Evolutionary conservation across 2,329 filamentous ascomycete species (phyloP), one percentile per base, ranked within the genome.

Genomic region (Hortaea sp.): DNA sequence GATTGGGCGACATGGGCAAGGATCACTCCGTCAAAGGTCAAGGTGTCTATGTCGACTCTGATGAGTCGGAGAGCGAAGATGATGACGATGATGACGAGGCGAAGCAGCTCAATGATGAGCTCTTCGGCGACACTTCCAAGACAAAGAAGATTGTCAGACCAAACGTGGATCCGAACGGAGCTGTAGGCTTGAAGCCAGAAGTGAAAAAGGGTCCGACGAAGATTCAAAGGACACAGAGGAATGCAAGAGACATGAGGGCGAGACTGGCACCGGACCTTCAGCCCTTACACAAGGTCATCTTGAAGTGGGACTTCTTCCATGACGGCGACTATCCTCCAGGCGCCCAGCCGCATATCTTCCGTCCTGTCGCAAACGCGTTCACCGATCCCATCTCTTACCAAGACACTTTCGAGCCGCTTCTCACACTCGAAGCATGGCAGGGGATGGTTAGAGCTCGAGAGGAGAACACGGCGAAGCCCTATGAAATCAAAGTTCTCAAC

Each of bases 221-320:
- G 67, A 95, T 95, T 69, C 72, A 79, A 54, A 85, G 87, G 63
- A 78, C 88, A 43, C 74, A 83, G 51, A 80, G 90, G 42, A 90
- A 88, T 11, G 80, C 84, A 40, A 94, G 94, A 66, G 92, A 98
- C 66, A 90, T 95, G 80, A 84, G 90, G 56, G 90, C 92, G 53
- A 84, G 92, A 51, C 74, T 98, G 49, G 85, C 89, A 30, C 92
- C 94, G 6, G 87, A 94, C 54, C 84, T 98, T 68, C 84, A 88
- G 34, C 75, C 79, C 11, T 69, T 98, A 29, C 92, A 97, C 63
- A 82, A 85, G 57, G 83, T 83, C 12, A 88, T 98, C 43, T 77
- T 98, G 3, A 78, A 84, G 46, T 98, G 92, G 92, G 86, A 98
- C 54, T 94, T 94, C 54, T 98, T 95, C 65, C 85, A 95, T 59